Conservation (phyloP, 306 rosid genomes). For the Medicago ruthenica region DNA sequence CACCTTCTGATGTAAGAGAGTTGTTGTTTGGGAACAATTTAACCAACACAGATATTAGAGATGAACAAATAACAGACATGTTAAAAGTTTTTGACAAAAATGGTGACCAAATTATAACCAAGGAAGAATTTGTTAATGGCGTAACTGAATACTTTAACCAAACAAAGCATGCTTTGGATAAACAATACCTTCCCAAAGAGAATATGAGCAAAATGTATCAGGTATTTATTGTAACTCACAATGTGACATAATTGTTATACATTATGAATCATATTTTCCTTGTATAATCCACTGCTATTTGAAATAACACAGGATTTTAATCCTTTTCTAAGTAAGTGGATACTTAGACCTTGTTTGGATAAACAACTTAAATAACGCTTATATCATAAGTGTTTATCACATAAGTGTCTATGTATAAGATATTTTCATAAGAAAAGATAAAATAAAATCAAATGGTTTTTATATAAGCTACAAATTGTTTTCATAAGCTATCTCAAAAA, state of each 20-base stretch:
- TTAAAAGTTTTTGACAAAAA: slow-evolving; percentile 56
- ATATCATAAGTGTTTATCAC: background rate
- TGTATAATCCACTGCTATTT: no score
- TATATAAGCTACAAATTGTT: no score
- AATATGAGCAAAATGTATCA: slow-evolving; percentile 49
- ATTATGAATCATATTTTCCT: no score
- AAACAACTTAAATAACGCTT: background rate
- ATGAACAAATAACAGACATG: slow-evolving; percentile 51
- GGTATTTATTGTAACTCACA: slow-evolving; percentile 21
- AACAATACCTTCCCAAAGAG: slow-evolving; percentile 46
- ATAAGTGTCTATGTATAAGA: no score
- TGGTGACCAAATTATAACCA: slow-evolving; percentile 54
- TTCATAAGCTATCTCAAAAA: no score
- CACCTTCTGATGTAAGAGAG: slow-evolving; percentile 50
- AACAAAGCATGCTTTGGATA: slow-evolving; percentile 54
- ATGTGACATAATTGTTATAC: background rate
- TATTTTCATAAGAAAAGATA: no score
- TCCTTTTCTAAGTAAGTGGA: no score
- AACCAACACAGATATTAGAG: slow-evolving; percentile 35
- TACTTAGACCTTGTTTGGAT: no score
- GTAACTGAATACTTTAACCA: slow-evolving; percentile 55
- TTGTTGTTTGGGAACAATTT: slow-evolving; percentile 41
- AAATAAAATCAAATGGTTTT: no score
- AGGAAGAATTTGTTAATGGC: slow-evolving; percentile 65
- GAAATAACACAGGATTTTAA: no score